Percentiles rank a stretch among this genome's conserved stretches.
Evolutionary conservation across 345 rosid genomes (phyloP).

Genomic region (Zanthoxylum bungeanum): DNA sequence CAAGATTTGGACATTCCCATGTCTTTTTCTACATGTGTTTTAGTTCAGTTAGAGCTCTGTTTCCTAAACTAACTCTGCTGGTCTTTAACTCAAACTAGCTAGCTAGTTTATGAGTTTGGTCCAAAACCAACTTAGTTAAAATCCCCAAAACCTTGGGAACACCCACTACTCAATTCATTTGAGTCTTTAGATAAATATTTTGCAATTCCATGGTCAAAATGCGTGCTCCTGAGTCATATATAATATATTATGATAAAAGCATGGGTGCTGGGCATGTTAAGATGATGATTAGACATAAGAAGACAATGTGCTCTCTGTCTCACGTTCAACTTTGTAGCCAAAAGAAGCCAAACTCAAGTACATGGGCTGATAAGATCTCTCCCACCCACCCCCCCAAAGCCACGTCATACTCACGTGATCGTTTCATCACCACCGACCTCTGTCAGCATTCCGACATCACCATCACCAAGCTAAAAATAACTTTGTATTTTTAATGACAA

Average conservation of each 20-base stretch:
- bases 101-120: neutral
- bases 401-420: constrained; percentile 31
- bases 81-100: neutral
- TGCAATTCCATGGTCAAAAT: neutral
- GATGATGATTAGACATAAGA: neutral
- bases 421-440: constrained; percentile 33
- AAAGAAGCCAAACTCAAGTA: neutral
- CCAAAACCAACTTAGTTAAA: constrained; percentile 4
- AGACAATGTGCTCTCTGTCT: neutral
- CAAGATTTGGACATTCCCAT: constrained; percentile 7
- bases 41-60: neutral
- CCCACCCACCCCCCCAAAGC: too few species aligned
- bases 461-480: neutral
- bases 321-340: neutral
- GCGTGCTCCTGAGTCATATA: neutral
- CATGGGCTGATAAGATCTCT: neutral
- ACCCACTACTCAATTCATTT: neutral
- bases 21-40: neutral
- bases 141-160: constrained; percentile 28
- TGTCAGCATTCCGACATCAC: neutral
- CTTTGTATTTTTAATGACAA: too few species aligned
- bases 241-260: too few species aligned
- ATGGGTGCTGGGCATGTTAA: constrained; percentile 1
- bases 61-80: neutral
- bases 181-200: neutral